phyloP scores from a whole-genome alignment of 2,329 filamentous ascomycete genomes.

The Trichophaea hybrida region DNA sequence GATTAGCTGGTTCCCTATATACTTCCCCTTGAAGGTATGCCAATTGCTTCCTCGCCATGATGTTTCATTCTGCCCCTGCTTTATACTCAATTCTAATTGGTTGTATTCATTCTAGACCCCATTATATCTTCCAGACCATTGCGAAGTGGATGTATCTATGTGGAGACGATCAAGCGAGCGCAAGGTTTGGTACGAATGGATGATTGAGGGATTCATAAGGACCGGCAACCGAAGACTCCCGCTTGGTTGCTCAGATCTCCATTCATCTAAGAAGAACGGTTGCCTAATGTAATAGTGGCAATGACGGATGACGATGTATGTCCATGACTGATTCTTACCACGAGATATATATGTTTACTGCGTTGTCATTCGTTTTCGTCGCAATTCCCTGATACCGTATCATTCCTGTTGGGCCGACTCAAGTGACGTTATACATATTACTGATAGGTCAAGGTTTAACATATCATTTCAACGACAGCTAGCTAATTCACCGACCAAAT shows the following conservation, averaged over 20 bases:
- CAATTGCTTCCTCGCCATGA: background rate
- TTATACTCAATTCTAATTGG: background rate
- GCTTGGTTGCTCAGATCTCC: slow-evolving; percentile 25
- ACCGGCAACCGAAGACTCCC: slow-evolving; percentile 13
- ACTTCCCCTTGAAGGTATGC: slow-evolving; percentile 82
- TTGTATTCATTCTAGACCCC: slow-evolving; percentile 47
- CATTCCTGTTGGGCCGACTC: background rate
- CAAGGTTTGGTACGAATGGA: slow-evolving; percentile 98
- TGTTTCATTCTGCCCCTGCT: too few species aligned
- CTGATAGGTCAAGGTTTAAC: too few species aligned
- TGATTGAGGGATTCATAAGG: slow-evolving; percentile 60
- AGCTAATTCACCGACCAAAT: too few species aligned
- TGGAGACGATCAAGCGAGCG: slow-evolving; percentile 91
- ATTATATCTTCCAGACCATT: slow-evolving; percentile 67
- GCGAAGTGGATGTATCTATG: slow-evolving; percentile 81
- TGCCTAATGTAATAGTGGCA: slow-evolving; percentile 23
- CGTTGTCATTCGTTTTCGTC: background rate
- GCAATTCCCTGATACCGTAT: too few species aligned
- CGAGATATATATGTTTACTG: background rate
- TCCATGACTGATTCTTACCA: background rate
- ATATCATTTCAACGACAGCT: too few species aligned
- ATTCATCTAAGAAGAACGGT: slow-evolving; percentile 27
- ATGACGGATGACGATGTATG: background rate
- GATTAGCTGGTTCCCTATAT: slow-evolving; percentile 99
- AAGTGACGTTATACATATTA: background rate